Conservation (phyloP, 768 basidiomycete genomes). For the Agrocybe pediades region DNA sequence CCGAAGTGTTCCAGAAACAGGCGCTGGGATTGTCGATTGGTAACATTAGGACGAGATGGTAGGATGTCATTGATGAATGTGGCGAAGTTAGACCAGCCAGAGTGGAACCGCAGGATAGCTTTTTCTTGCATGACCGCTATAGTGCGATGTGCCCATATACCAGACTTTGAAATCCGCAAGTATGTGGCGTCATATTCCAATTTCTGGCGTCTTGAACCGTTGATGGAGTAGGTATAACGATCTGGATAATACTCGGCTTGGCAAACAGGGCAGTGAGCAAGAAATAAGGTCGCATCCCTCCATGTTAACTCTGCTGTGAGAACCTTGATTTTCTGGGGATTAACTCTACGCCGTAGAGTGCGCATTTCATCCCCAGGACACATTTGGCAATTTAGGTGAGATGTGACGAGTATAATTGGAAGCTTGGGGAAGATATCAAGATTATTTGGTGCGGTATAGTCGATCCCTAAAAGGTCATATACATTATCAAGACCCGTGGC, state of each 20-base stretch:
- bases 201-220: neutral
- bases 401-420: neutral
- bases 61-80: constrained; percentile 25
- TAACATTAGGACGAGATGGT: constrained; percentile 4
- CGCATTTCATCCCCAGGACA: no score
- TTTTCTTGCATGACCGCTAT: constrained; percentile 25
- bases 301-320: no score
- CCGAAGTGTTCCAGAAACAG: constrained; percentile 29
- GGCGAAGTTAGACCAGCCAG: constrained; percentile 32
- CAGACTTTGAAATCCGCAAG: constrained; percentile 26
- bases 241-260: no score
- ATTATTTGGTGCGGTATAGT: neutral
- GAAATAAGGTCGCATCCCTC: no score
- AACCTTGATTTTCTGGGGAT: no score
- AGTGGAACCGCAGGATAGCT: constrained; percentile 22
- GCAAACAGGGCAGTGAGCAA: no score
- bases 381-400: neutral
- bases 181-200: neutral
- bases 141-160: constrained; percentile 24
- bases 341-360: no score
- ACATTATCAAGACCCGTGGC: neutral
- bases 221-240: no score
- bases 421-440: neutral
- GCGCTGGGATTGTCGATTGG: constrained; percentile 23
- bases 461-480: neutral